Evolutionary conservation across 2,329 filamentous ascomycete genomes (phyloP).

Genomic region (Fusarium coffeatum): DNA sequence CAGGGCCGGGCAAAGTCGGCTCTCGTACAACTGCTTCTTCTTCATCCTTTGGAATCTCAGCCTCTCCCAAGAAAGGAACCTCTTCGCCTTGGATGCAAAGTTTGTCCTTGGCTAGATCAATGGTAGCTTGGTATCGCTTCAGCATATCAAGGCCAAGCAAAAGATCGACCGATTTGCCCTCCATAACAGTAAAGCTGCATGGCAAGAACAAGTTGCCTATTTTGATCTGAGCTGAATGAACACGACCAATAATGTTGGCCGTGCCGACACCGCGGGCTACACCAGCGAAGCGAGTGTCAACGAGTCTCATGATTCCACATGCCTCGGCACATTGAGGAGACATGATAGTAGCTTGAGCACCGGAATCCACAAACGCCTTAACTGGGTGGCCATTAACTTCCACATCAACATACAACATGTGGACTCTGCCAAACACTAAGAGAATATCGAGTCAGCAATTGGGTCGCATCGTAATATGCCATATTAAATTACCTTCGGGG

Average conservation of each 20-base stretch:
- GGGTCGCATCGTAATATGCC: background rate
- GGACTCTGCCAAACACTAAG: slow-evolving; percentile 90
- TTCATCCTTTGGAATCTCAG: slow-evolving; percentile 88
- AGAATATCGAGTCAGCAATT: slow-evolving; percentile 11
- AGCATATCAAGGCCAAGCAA: slow-evolving; percentile 96
- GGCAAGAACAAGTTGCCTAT: slow-evolving; percentile 88
- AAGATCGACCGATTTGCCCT: slow-evolving; percentile 95
- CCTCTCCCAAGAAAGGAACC: slow-evolving; percentile 90
- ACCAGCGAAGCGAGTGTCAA: slow-evolving; percentile 91
- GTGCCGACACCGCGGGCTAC: slow-evolving; percentile 95
- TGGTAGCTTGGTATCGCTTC: slow-evolving; percentile 91
- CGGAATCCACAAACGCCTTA: slow-evolving; percentile 97
- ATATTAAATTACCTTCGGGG: slow-evolving; percentile 79
- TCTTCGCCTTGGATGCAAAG: slow-evolving; percentile 90
- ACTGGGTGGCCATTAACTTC: slow-evolving; percentile 93
- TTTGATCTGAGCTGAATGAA: slow-evolving; percentile 94
- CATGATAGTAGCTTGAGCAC: slow-evolving; percentile 98
- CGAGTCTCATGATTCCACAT: slow-evolving; percentile 95
- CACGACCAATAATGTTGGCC: slow-evolving; percentile 91
- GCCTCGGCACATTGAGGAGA: slow-evolving; percentile 90
- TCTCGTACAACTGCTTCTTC: slow-evolving; percentile 82
- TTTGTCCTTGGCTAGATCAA: slow-evolving; percentile 86
- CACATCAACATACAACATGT: slow-evolving; percentile 96
- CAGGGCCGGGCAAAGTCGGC: slow-evolving; percentile 85
- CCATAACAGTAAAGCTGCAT: slow-evolving; percentile 99